Evolutionary conservation across 129 eudicot species (phyloP).

Genomic region (Daucus carota): DNA sequence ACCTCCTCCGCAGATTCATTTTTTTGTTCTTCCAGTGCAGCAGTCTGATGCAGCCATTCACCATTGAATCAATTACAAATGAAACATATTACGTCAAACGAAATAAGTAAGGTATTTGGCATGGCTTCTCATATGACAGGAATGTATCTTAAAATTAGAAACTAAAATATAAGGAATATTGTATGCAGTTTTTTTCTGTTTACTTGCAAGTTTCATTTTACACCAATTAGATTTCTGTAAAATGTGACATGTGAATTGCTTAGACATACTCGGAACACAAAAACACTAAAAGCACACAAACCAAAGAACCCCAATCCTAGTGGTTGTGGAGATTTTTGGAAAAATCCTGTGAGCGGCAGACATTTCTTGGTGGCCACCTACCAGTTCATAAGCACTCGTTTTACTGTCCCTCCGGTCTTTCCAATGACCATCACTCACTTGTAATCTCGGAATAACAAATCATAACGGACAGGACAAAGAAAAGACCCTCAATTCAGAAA

Average conservation of each 20-base stretch:
- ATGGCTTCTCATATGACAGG: neutral
- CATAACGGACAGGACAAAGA: neutral
- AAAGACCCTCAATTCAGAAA: neutral
- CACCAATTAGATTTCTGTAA: neutral
- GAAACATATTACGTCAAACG: neutral
- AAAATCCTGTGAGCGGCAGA: too few relatives aligned
- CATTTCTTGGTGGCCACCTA: too few relatives aligned
- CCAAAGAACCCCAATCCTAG: neutral
- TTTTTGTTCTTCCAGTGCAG: slow-evolving; percentile 68
- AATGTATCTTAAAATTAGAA: neutral
- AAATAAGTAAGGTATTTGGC: neutral
- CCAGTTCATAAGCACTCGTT: too few relatives aligned
- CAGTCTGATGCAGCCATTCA: slow-evolving; percentile 39
- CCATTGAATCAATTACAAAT: neutral
- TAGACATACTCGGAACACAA: neutral
- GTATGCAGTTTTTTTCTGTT: neutral
- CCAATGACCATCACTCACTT: neutral
- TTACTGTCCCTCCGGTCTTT: too few relatives aligned
- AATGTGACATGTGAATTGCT: neutral
- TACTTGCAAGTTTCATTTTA: neutral
- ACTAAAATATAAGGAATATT: neutral
- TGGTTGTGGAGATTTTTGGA: too few relatives aligned
- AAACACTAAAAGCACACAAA: neutral
- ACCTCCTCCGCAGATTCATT: slow-evolving; percentile 49
- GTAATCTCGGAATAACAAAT: neutral